phyloP scores from a whole-genome alignment of 2,329 filamentous ascomycete genomes.

The Fusarium napiforme region DNA sequence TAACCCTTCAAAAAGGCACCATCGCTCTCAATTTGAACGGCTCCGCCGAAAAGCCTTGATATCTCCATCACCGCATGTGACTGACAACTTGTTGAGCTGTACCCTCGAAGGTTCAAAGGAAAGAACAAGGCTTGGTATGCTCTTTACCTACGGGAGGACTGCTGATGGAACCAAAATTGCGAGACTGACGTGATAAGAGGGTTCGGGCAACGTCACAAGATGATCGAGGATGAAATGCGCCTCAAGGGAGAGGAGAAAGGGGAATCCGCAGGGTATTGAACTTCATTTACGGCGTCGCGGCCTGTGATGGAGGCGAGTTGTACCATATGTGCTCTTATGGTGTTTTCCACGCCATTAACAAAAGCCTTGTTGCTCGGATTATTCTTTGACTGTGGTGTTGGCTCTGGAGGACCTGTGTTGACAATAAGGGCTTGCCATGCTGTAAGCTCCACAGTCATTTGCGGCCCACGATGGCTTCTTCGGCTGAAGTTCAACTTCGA shows the following conservation, averaged over 20 bases:
- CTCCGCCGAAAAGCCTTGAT: constrained; percentile 11
- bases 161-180: constrained; percentile 11
- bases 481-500: constrained; percentile 48
- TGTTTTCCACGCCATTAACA: background rate
- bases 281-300: constrained; percentile 45
- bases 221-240: constrained; percentile 39
- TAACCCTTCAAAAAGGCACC: constrained; percentile 2
- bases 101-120: background rate
- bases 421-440: constrained; percentile 50
- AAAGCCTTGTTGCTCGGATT: background rate
- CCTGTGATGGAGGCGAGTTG: constrained; percentile 46
- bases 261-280: constrained; percentile 24
- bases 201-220: too few species aligned
- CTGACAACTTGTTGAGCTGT: background rate
- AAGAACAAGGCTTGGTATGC: background rate
- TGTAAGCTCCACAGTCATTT: constrained; percentile 47
- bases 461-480: constrained; percentile 40
- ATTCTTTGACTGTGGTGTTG: background rate
- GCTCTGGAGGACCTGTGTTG: constrained; percentile 30
- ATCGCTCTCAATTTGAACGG: background rate
- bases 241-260: constrained; percentile 36
- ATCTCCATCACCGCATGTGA: background rate
- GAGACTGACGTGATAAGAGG: constrained; percentile 31
- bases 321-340: constrained; percentile 32
- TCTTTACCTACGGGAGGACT: constrained; percentile 1